Percentiles rank a stretch among this genome's conserved stretches.
These are phyloP conservation scores for Fusarium mexicanum DNA, from an alignment of 2,329 filamentous ascomycete species.

Conservation along the genomic window DNA sequence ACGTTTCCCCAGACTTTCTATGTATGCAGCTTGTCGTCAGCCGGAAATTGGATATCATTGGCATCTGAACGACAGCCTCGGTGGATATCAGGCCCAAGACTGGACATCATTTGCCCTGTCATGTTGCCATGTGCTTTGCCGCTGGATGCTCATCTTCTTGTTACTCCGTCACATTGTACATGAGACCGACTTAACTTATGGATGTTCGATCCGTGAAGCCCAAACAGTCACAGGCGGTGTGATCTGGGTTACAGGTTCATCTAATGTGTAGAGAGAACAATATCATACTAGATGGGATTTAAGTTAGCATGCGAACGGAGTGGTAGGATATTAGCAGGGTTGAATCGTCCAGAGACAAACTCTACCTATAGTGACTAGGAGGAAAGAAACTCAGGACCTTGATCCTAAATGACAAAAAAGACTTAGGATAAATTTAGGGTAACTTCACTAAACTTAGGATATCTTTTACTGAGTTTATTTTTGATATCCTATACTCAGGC, in stretches of 20 bases:
- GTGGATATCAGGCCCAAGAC: constrained; percentile 13
- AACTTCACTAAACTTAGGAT: no score
- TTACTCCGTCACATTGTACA: not conserved
- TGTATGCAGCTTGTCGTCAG: not conserved
- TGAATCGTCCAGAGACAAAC: not conserved
- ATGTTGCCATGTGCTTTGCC: constrained; percentile 16
- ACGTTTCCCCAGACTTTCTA: constrained; percentile 22
- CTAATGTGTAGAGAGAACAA: constrained; percentile 14
- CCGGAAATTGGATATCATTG: not conserved
- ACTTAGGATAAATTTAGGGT: no score
- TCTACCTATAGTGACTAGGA: not conserved
- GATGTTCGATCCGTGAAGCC: constrained; percentile 27
- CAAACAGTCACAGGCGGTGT: constrained; percentile 8
- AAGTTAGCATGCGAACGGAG: not conserved
- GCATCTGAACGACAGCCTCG: constrained; percentile 8
- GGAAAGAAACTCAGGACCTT: no score
- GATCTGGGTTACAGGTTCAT: not conserved
- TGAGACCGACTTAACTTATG: constrained; percentile 25
- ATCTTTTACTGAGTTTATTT: no score
- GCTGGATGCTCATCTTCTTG: constrained; percentile 1
- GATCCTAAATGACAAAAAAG: no score
- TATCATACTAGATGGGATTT: not conserved
- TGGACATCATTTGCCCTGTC: not conserved
- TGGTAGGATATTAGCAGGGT: not conserved
- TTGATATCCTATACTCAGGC: no score